Base-by-base conservation (phyloP, 768 basidiomycete species). In the Suillus plorans region DNA sequence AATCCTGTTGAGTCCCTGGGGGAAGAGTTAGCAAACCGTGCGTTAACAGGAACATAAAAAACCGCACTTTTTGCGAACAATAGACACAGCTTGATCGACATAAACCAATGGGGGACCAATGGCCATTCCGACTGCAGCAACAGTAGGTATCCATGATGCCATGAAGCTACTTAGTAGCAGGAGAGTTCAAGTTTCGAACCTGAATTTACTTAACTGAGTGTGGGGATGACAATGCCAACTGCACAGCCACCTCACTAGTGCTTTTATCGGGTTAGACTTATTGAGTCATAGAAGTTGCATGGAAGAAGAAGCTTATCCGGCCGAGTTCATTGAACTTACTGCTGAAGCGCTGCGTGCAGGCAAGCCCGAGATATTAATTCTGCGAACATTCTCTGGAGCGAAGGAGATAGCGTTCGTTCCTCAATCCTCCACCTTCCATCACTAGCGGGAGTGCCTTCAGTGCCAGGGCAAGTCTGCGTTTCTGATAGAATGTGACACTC, bases 61-160 rank as follows among this genome's bases (percentile, higher is more conserved):
- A 16, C 74, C 83, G 64, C 59, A 84, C 91, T 86, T 87, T 80
- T 91, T 92, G 59, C 82, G 85, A 66, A 94, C 77, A 62, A 95
- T 95, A n/a, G 91, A 94, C 61, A 81, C 75, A 0, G 91, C 88
- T 75, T 93, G 91, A 78, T 94, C 93, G 49, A 85, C 89, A 69
- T 95, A 95, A 14, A 94, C 92, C 63, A 95, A 80, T 18, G 93
- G 91, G 28, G 92, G 91, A 8, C 89, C 92, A 22, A 94, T 79
- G 31, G 92, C 93, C 92, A 94, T 94, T 44, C 90, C 91, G 52
- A 90, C 72, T 14, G 91, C 91, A 13, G 90, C 89, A 9, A 80
- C 67, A 13, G 81, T 85, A 18, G 89, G 85, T n/a, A 93, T 64
- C 92, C 91, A 94, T 69, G 82, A 73, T 49, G 83, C 58, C 58